A percentile compares a stretch with the other conserved stretches of the same genome.
Conservation (phyloP, 805 yeast genomes). For the Metschnikowia baotianmanensis region DNA sequence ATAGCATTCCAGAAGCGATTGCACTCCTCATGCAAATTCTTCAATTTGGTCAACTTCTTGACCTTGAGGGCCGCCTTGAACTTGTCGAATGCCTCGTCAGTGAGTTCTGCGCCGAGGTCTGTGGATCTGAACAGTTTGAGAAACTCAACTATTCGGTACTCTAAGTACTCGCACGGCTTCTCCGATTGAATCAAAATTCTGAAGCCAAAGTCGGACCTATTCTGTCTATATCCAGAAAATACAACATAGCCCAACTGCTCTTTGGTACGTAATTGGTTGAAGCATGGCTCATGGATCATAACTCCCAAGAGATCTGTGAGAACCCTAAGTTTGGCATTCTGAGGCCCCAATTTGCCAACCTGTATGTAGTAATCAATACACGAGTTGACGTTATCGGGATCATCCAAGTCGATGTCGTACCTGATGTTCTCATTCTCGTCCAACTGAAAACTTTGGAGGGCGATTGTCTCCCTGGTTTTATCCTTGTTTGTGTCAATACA, state of each 20-base stretch:
- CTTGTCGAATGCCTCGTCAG: conserved; percentile 62
- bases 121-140: conserved; percentile 44
- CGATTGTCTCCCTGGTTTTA: conserved; percentile 15
- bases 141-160: conserved; percentile 71
- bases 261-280: conserved; percentile 83
- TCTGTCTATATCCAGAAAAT: conserved; percentile 66
- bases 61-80: conserved; percentile 68
- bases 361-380: conserved; percentile 79
- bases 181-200: conserved; percentile 84
- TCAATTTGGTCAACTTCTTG: conserved; percentile 65
- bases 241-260: conserved; percentile 97
- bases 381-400: conserved; percentile 73
- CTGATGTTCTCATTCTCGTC: conserved; percentile 40
- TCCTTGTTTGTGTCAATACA: conserved; percentile 21
- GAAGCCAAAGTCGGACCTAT: conserved; percentile 71
- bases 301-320: conserved; percentile 67
- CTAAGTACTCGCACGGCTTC: conserved; percentile 68
- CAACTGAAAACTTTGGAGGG: conserved; percentile 40
- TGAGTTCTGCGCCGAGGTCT: conserved; percentile 44
- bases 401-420: conserved; percentile 53
- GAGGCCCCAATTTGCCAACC: conserved; percentile 40
- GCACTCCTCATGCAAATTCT: conserved; percentile 78
- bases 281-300: conserved; percentile 81
- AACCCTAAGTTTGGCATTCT: conserved; percentile 36
- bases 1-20: conserved; percentile 63